Conservation (phyloP, 495 filamentous ascomycete genomes). For the Aspergillus incahuasiensis region DNA sequence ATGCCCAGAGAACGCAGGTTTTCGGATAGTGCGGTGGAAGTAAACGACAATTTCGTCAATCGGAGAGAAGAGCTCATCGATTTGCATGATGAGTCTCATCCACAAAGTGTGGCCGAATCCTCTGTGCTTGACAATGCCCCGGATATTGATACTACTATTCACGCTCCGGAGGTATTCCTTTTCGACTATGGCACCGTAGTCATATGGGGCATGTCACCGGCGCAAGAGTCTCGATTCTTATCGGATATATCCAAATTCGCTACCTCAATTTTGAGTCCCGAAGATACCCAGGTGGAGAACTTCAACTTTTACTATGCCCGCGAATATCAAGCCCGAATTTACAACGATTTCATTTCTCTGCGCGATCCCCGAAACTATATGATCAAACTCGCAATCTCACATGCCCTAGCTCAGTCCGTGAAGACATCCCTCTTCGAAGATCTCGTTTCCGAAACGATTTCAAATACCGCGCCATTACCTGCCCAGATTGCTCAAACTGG, state of each 20-base stretch:
- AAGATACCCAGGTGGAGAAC: constrained; percentile 90
- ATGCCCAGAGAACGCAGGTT: constrained; percentile 56
- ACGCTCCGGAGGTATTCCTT: constrained; percentile 90
- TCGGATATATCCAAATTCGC: constrained; percentile 97
- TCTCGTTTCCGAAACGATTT: constrained; percentile 87
- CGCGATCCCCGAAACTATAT: constrained; percentile 93
- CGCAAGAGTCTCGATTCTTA: constrained; percentile 80
- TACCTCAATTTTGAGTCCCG: constrained; percentile 75
- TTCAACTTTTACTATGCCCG: constrained; percentile 99
- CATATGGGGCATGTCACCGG: constrained; percentile 94
- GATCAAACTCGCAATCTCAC: constrained; percentile 94
- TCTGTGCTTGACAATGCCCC: constrained; percentile 26
- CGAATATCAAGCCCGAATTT: constrained; percentile 95
- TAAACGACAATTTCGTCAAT: constrained; percentile 46
- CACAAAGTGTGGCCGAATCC: constrained; percentile 25
- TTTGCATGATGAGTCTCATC: constrained; percentile 36
- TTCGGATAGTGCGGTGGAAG: constrained; percentile 58
- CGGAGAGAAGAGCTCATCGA: constrained; percentile 53
- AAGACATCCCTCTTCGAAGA: constrained; percentile 98
- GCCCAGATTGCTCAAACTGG: constrained; percentile 86
- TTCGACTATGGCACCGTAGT: constrained; percentile 99
- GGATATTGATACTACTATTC: constrained; percentile 61
- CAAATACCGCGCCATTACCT: constrained; percentile 83
- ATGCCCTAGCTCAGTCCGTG: constrained; percentile 90
- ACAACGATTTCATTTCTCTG: constrained; percentile 97